Conservation (phyloP, 164 flowering plant species). For the Euptelea pleiosperma region DNA sequence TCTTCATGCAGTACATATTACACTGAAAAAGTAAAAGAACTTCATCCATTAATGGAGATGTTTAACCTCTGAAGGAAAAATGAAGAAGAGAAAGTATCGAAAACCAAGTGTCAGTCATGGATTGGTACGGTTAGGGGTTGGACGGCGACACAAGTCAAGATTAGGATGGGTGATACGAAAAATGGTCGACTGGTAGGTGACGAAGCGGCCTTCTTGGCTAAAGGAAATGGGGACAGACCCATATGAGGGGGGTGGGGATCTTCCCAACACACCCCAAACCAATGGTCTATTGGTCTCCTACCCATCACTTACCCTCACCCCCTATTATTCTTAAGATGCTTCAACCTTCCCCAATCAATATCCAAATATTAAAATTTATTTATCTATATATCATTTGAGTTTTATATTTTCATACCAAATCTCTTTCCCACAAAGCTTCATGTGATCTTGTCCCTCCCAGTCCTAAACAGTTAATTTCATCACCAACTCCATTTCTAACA, state of each 20-base stretch:
- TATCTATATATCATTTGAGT: neutral
- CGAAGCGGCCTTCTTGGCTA: too few species aligned
- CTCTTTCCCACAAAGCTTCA: conserved; percentile 4
- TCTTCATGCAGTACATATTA: too few species aligned
- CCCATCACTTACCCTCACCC: conserved; percentile 16
- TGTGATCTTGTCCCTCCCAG: conserved; percentile 10
- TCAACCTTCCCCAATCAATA: conserved; percentile 10
- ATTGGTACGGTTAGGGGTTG: too few species aligned
- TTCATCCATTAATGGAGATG: too few species aligned
- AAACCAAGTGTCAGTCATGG: too few species aligned
- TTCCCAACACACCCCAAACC: conserved; percentile 18
- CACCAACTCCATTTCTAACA: conserved; percentile 6
- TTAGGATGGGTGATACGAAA: too few species aligned
- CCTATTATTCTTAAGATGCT: conserved; percentile 12
- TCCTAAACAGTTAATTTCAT: conserved; percentile 5
- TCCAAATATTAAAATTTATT: conserved; percentile 1
- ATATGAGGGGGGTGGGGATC: conserved; percentile 15
- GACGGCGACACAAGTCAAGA: neutral
- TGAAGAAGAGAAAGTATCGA: neutral
- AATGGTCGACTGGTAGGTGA: too few species aligned
- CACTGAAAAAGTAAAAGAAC: too few species aligned
- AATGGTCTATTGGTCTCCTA: conserved; percentile 18
- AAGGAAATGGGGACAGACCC: conserved; percentile 14
- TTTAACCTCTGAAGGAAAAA: too few species aligned
- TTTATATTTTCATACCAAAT: conserved; percentile 7